Percentiles rank a stretch among this genome's conserved stretches.
phyloP scores from a whole-genome alignment of 805 yeast genomes.

The Jamesozyma jinghongensis region DNA sequence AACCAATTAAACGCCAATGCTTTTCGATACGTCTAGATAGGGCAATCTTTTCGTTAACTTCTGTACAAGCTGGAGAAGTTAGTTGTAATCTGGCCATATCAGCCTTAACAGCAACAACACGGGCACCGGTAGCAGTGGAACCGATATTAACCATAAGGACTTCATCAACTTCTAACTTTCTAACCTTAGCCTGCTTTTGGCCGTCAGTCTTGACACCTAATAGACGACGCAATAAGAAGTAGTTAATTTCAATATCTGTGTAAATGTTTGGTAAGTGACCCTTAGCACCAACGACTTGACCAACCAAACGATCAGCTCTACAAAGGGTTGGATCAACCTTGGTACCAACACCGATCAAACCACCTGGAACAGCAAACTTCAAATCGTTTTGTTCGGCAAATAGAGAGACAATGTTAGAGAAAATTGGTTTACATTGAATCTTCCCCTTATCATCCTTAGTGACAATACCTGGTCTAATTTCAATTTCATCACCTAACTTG shows the following conservation, averaged over 20 bases:
- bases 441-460: constrained; percentile 83
- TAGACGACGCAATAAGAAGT: constrained; percentile 90
- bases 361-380: constrained; percentile 99
- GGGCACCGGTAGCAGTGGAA: constrained; percentile 98
- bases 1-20: constrained; percentile 99
- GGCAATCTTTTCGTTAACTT: constrained; percentile 96
- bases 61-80: constrained; percentile 98
- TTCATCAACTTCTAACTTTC: constrained; percentile 88
- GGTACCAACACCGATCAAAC: constrained; percentile 98
- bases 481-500: constrained; percentile 95
- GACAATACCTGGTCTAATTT: constrained; percentile 98
- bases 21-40: constrained; percentile 97
- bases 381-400: constrained; percentile 97
- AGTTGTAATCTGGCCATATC: constrained; percentile 98
- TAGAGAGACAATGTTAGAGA: constrained; percentile 84
- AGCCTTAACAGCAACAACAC: constrained; percentile 95
- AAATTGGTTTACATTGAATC: constrained; percentile 92
- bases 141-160: constrained; percentile 99
- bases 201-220: constrained; percentile 98
- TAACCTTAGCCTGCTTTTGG: constrained; percentile 92
- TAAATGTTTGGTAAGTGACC: constrained; percentile 93
- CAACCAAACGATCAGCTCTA: constrained; percentile 98
- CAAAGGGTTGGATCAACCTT: constrained; percentile 97
- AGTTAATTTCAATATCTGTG: constrained; percentile 95
- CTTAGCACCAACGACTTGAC: constrained; percentile 97